Conservation (phyloP, 225 moss, liverwort and hornwort genomes). For the Anthoceros angustus region DNA sequence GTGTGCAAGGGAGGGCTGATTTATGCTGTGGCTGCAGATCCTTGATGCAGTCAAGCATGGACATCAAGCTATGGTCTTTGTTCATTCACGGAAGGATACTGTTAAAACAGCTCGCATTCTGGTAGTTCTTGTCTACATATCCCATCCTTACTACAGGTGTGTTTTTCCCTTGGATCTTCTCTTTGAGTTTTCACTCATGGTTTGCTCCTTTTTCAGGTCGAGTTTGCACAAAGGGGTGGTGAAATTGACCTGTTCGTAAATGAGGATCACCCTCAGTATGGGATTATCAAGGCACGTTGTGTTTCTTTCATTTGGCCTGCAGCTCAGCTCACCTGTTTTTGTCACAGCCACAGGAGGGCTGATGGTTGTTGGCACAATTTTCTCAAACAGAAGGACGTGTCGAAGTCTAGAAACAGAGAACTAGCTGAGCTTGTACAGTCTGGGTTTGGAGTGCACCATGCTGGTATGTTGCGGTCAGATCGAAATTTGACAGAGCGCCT, state of each 20-base stretch:
- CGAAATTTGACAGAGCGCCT: constrained; percentile 77
- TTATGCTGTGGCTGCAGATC: constrained; percentile 27
- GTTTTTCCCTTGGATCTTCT: not conserved
- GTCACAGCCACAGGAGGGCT: not conserved
- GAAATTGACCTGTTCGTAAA: constrained; percentile 66
- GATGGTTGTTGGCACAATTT: not conserved
- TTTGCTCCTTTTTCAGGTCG: constrained; percentile 37
- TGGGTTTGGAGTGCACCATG: constrained; percentile 93
- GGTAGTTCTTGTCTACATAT: constrained; percentile 20
- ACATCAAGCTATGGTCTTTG: constrained; percentile 92
- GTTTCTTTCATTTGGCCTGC: not conserved
- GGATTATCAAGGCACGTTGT: constrained; percentile 60
- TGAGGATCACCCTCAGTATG: constrained; percentile 55
- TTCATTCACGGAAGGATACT: constrained; percentile 91
- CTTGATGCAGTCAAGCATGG: constrained; percentile 71
- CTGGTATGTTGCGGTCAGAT: constrained; percentile 92
- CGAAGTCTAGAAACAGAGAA: constrained; percentile 90
- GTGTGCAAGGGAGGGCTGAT: not conserved
- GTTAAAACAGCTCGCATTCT: constrained; percentile 90
- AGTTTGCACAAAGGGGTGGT: constrained; percentile 75
- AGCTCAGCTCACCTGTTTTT: not conserved
- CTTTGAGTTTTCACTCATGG: not conserved
- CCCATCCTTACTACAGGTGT: not conserved
- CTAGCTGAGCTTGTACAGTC: constrained; percentile 71
- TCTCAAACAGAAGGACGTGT: constrained; percentile 53